Conservation (phyloP, 2,329 filamentous ascomycete genomes). For the Lasiodiplodia hormozganensis region DNA sequence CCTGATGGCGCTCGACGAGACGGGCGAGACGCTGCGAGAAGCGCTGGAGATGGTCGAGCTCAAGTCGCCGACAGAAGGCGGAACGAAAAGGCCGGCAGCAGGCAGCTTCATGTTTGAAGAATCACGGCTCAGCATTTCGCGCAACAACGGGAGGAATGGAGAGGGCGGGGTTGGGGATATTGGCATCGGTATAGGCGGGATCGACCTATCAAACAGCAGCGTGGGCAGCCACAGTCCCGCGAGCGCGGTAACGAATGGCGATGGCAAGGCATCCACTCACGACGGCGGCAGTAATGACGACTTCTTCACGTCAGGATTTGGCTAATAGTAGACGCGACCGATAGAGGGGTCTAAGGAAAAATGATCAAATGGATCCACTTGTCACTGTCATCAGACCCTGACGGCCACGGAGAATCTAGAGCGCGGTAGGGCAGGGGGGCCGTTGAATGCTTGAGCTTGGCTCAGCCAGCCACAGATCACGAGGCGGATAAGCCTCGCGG, state of each 20-base stretch:
- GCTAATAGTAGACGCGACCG: background rate
- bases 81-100: constrained; percentile 27
- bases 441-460: constrained; percentile 15
- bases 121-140: constrained; percentile 7
- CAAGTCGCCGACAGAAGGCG: constrained; percentile 37
- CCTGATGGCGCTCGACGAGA: constrained; percentile 87
- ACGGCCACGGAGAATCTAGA: background rate
- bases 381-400: background rate
- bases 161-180: constrained; percentile 5
- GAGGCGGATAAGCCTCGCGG: constrained; percentile 1
- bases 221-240: constrained; percentile 26
- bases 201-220: constrained; percentile 27
- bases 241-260: constrained; percentile 17
- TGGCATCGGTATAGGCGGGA: constrained; percentile 27
- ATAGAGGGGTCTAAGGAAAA: background rate
- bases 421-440: background rate
- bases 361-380: constrained; percentile 4
- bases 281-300: constrained; percentile 16
- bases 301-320: constrained; percentile 9
- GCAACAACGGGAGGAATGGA: constrained; percentile 7
- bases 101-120: constrained; percentile 43
- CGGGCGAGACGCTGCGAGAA: constrained; percentile 77
- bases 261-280: background rate
- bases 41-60: constrained; percentile 65
- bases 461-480: constrained; percentile 25